Base-by-base conservation (phyloP, 257 asterid species). In the Craterostigma plantagineum region DNA sequence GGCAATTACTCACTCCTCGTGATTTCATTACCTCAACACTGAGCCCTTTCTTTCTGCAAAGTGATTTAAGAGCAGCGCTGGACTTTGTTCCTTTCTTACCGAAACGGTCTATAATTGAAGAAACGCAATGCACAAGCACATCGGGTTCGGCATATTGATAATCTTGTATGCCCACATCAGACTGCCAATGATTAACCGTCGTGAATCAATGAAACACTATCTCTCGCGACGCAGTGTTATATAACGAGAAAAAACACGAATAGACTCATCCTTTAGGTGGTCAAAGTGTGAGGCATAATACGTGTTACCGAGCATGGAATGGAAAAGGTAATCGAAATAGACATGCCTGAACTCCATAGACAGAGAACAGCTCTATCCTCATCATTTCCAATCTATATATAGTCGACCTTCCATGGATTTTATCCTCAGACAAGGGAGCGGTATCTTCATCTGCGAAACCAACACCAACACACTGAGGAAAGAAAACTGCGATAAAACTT, bases 111-210 rank as follows among this genome's bases (percentile, higher is more conserved):
- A 76, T 38, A 46, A 77, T 72, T 49, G 72, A 61, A 49, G 77
- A 76, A 18, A n/a, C 45, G 35, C 82, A 76, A 57, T 73, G 76
- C 51, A 63, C 80, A 35, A 81, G 93, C 64, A 65, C 63, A 57
- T 81, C 93, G 10, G 93, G 91, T 49, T 73, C 82, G 2, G 91
- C 91, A 62, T 69, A 76, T 43, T 71, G 77, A 68, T 76, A 81
- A 56, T 81, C 91, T 47, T 66, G 71, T 38, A 77, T 55, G 33
- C 69, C 57, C 37, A 81, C 70, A 39, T 56, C 67, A 18, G 77
- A 63, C 91, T 81, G 76, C 70, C 71, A 42, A 52, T 53, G n/a
- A 50, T 33, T 35, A 33, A 33, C 11, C 34, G 42, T 54, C 39
- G 35, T 12, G 45, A 13, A 37, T 17, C 11, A 55, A 18, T n/a